Conservation (phyloP, 495 filamentous ascomycete species). For the Xeromyces bisporus region DNA sequence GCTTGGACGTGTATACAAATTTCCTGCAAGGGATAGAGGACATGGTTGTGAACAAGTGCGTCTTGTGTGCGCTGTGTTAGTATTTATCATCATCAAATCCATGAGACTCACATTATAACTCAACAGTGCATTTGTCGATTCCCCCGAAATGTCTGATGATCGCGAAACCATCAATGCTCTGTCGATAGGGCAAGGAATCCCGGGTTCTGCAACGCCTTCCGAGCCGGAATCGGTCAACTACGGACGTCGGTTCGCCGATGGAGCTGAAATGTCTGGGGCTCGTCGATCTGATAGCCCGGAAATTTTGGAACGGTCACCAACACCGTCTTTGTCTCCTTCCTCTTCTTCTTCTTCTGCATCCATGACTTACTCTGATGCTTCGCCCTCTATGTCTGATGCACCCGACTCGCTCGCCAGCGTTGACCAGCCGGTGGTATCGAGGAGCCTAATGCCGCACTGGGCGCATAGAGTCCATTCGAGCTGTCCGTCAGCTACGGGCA, state of each 20-base stretch:
- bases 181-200: too few relatives aligned
- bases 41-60: constrained; percentile 31
- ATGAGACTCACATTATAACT: constrained; percentile 7
- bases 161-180: too few relatives aligned
- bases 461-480: constrained; percentile 30
- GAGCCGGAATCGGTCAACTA: too few relatives aligned
- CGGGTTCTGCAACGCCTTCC: too few relatives aligned
- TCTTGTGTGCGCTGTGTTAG: too few relatives aligned
- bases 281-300: too few relatives aligned
- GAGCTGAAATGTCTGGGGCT: too few relatives aligned
- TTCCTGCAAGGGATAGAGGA: constrained; percentile 34
- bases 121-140: neutral
- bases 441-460: constrained; percentile 31
- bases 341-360: constrained; percentile 14
- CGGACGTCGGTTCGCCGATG: too few relatives aligned
- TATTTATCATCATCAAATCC: too few relatives aligned
- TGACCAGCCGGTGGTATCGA: constrained; percentile 18
- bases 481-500: constrained; percentile 18
- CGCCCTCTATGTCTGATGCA: constrained; percentile 23
- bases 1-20: constrained; percentile 36
- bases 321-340: too few relatives aligned
- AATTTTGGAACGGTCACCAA: too few relatives aligned
- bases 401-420: constrained; percentile 25
- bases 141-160: too few relatives aligned
- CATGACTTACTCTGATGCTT: constrained; percentile 13